Conservation (phyloP, 1,139 yeast species). For the Entelexis sorbosivorans region DNA sequence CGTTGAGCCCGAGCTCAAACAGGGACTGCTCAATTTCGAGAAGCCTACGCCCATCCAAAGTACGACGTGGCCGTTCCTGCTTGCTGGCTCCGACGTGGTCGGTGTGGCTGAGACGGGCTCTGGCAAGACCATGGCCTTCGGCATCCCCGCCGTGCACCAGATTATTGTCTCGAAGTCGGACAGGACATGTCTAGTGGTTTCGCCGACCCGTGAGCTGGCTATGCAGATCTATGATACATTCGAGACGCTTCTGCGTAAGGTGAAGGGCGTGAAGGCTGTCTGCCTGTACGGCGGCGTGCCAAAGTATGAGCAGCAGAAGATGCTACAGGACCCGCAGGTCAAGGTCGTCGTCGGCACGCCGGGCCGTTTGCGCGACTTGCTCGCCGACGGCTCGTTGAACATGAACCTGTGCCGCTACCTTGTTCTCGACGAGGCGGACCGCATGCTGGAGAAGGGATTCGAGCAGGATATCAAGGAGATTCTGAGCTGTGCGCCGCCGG, state of each 20-base stretch:
- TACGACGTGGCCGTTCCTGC: constrained; percentile 90
- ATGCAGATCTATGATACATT: constrained; percentile 78
- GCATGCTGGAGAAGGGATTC: constrained; percentile 95
- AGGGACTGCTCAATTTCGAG: constrained; percentile 56
- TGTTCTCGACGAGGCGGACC: constrained; percentile 93
- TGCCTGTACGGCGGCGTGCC: constrained; percentile 97
- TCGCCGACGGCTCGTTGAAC: constrained; percentile 77
- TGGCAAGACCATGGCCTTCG: constrained; percentile 94
- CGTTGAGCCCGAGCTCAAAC: constrained; percentile 46
- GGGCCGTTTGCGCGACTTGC: constrained; percentile 83
- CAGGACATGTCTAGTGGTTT: constrained; percentile 67
- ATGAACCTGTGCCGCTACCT: constrained; percentile 47
- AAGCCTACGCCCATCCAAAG: constrained; percentile 95
- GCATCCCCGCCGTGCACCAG: constrained; percentile 89
- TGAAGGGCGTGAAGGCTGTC: constrained; percentile 44
- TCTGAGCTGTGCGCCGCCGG: constrained; percentile 41
- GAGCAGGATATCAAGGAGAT: constrained; percentile 90
- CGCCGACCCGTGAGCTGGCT: constrained; percentile 97
- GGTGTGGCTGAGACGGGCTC: constrained; percentile 99
- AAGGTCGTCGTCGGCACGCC: constrained; percentile 93
- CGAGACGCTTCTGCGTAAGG: constrained; percentile 51
- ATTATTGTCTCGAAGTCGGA: constrained; percentile 23
- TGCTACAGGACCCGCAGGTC: constrained; percentile 34
- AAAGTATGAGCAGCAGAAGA: constrained; percentile 75
- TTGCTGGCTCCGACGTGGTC: constrained; percentile 72